Base-by-base conservation (phyloP, 768 basidiomycete genomes). In the Naganishia onofrii region DNA sequence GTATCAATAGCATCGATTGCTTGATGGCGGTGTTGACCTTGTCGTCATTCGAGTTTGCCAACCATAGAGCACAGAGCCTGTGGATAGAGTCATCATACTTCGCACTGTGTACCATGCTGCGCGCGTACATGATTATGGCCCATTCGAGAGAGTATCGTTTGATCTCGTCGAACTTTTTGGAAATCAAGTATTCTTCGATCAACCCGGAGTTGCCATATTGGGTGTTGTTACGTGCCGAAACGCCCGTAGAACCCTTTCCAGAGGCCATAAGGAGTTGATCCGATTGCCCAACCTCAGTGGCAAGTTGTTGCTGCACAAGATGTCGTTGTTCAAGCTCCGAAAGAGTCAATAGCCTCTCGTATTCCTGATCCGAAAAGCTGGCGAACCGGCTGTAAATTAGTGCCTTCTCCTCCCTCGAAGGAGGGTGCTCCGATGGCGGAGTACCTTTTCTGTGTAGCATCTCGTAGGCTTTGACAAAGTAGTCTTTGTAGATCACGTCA, bases 21-120 rank as follows among this genome's bases (percentile, higher is more conserved):
- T 82, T 74, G 78, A 88, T 72, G 58, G 81, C 72, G 60, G 77
- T 68, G 81, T 85, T 85, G 28, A 86, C 79, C 54, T 81, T 78
- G 54, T 77, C 80, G 71, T 88, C 85, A n/a, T 74, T 69, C 72
- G 93, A 90, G 75, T 93, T 91, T 0, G 89, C 87, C 71, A 97
- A 88, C 96, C 95, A 98, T 2, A 98, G 84, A 1, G 94, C 93
- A 73, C 88, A 89, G 32, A 99, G 84, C 13, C 92, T 87, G 66
- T 93, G 90, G 3, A 89, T 88, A 66, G 90, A 87, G 67, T 88
- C 88, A 76, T 98, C 91, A 71, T 87, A 89, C 0, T 81, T 81
- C 74, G 92, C 88, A 0, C 90, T 90, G 0, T 84, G 78, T 32
- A 85, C 82, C 46, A 99, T 84, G 70, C 89, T 89, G 21, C 84